Evolutionary conservation across 129 eudicot species (phyloP), one percentile per base, ranked within the genome.

Genomic region (Saussurea involucrata): DNA sequence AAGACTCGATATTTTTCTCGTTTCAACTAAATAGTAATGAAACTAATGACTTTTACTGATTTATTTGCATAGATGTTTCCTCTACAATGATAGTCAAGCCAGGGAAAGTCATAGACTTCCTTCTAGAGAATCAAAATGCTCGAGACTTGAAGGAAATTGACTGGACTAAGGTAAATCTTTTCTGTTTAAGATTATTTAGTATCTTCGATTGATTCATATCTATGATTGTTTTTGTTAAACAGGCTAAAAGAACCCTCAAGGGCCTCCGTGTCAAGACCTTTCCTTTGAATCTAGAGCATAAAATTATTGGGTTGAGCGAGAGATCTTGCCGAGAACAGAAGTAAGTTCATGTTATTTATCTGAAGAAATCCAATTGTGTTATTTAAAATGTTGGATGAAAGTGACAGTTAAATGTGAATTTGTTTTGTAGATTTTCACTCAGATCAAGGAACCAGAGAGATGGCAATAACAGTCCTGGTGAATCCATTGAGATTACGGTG

Each of bases 291-390:
- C 46, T 58, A 0, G 99, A 95, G 76, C 78, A 69, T 70, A 95
- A 95, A 55, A 92, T 95, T 28, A 77, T 83, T 60, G 99, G 99
- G 8, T 77, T 95, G 69, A 95, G 99, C 57, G 99, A 89, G 8
- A 64, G n/a, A 69, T 28, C 69, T 6, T 95, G 99, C 81, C 80
- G 80, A 49, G 88, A 91, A 32, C 97, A 92, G 57, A 88, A 31
- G 99, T 95, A 80, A 2, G 79, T 60, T 22, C 63, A 68, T 70
- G 49, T 67, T 34, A 6, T 40, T 21, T 80, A 21, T 17, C 6
- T 6, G n/a, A 24, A 15, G 24, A 17, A 24, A 6, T 6, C 33
- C 27, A 49, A 29, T 11, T 42, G 57, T n/a, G 36, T n/a, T 29
- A 17, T 40, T 10, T 10, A 40, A 40, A 37, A 11, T 2, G 49